Evolutionary conservation across 2,329 filamentous ascomycete genomes (phyloP), one percentile per base, ranked within the genome.

Genomic region (Calonectria montana): DNA sequence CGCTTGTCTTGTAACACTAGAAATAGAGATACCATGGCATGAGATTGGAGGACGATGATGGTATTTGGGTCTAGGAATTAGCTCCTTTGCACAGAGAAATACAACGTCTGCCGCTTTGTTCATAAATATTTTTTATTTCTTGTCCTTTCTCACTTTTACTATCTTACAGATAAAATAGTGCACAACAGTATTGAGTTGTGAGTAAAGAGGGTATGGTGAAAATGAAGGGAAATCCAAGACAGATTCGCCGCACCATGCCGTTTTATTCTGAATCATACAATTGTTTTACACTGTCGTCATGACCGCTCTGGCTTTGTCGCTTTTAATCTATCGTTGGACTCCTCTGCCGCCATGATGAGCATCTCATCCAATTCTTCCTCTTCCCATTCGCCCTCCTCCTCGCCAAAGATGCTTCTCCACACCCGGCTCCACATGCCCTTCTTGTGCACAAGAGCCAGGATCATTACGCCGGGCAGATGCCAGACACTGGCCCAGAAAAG

Each of bases 401-500:
- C 86, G 0, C 93, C 93, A 67, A 91, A 86, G 0, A 94, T 84
- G 68, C 91, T 90, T 68, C 87, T 89, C 91, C 93, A 96, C n/a
- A 96, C 90, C 18, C 95, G 89, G 74, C 91, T 89, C 95, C 94
- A 97, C 84, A 98, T 89, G 0, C 96, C 96, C 85, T 95, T 97
- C 89, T 99, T 99, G 84, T 97, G 94, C 67, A 94, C 90, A 83
- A 98, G 92, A 3, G 95, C 96, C 72, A 98, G 86, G 57, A 98
- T 95, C 88, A 99, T 91, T 48, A 98, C 89, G 29, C 93, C 93
- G 0, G 97, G 97, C 59, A 99, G 83, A 85, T 98, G 96, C 97
- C 96, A 98, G 12, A 99, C 95, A 82, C 95, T 98, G 2, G 97
- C 96, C 97, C 97, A 99, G 83, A 99, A 99, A 65, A 99, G 83